These are phyloP conservation scores for Nissolia schottii DNA, from an alignment of 306 rosid genomes.

Conservation along the genomic window DNA sequence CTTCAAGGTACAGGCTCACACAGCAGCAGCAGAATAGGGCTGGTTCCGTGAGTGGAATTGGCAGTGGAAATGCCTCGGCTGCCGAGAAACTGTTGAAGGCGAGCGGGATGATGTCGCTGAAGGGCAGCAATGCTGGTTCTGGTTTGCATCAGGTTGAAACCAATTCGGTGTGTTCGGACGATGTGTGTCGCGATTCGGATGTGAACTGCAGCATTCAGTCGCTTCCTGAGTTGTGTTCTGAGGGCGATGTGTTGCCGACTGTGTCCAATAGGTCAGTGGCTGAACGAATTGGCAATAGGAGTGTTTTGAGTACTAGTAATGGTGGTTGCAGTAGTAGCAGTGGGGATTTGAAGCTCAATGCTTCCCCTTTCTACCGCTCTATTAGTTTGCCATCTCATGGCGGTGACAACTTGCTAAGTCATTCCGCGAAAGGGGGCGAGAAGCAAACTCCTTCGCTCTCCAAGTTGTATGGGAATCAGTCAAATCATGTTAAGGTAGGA, in stretches of 20 bases:
- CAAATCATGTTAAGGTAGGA: slow-evolving; percentile 36
- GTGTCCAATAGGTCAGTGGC: slow-evolving; percentile 38
- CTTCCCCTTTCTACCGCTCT: slow-evolving; percentile 46
- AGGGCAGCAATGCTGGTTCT: slow-evolving; percentile 19
- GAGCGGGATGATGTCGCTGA: slow-evolving; percentile 41
- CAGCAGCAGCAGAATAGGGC: slow-evolving; percentile 33
- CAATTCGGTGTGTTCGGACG: slow-evolving; percentile 23
- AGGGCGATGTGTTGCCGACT: slow-evolving; percentile 43
- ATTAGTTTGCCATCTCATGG: slow-evolving; percentile 35
- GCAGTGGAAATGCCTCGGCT: slow-evolving; percentile 36
- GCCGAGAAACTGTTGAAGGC: slow-evolving; percentile 63
- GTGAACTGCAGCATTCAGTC: slow-evolving; percentile 41
- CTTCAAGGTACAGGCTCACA: slow-evolving; percentile 51
- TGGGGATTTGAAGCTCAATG: slow-evolving; percentile 37
- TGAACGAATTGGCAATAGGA: slow-evolving; percentile 37
- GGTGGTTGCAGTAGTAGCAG: neutral
- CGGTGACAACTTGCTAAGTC: slow-evolving; percentile 20
- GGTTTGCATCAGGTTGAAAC: slow-evolving; percentile 15
- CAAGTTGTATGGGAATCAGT: slow-evolving; percentile 25
- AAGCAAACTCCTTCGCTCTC: slow-evolving; percentile 26
- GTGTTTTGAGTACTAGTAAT: neutral
- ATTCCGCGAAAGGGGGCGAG: slow-evolving; percentile 37
- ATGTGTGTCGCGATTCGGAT: slow-evolving; percentile 23
- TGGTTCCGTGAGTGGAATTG: slow-evolving; percentile 16
- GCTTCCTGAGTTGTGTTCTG: slow-evolving; percentile 61